Evolutionary conservation across 148 eudicot species (phyloP).

Genomic region (Chenopodium quinoa): DNA sequence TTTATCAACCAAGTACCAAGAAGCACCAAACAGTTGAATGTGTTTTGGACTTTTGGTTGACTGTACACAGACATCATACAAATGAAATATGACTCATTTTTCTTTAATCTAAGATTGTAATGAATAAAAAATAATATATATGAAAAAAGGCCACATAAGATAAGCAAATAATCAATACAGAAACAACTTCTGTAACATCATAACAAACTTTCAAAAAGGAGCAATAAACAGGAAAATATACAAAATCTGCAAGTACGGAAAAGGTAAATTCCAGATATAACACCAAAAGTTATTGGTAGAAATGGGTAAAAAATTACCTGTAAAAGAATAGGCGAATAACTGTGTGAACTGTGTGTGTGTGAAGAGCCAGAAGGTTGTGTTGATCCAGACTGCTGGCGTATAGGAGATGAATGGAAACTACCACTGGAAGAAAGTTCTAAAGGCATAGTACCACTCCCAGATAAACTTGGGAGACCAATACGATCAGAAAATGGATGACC

Average conservation of each 20-base stretch:
- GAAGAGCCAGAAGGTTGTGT: conserved; percentile 57
- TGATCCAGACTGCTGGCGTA: conserved; percentile 70
- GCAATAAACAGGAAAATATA: background rate
- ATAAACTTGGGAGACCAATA: conserved; percentile 64
- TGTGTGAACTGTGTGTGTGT: conserved; percentile 57
- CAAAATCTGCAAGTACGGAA: background rate
- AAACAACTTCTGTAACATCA: background rate
- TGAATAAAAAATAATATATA: background rate
- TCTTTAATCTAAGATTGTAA: background rate
- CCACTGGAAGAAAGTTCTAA: conserved; percentile 63
- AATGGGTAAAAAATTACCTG: conserved; percentile 50
- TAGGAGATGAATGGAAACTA: conserved; percentile 61
- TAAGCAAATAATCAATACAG: background rate
- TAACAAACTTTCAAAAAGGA: background rate
- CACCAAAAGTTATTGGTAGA: background rate
- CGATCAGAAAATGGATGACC: conserved; percentile 99
- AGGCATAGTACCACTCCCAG: conserved; percentile 61
- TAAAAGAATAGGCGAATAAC: conserved; percentile 83
- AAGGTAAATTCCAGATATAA: background rate
- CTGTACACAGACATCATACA: background rate
- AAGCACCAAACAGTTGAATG: background rate
- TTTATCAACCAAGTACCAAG: background rate
- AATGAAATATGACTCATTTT: background rate
- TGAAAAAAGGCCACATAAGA: background rate
- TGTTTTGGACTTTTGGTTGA: background rate